phyloP scores from a whole-genome alignment of 768 basidiomycete genomes.

The Udeniomyces megalosporus region DNA sequence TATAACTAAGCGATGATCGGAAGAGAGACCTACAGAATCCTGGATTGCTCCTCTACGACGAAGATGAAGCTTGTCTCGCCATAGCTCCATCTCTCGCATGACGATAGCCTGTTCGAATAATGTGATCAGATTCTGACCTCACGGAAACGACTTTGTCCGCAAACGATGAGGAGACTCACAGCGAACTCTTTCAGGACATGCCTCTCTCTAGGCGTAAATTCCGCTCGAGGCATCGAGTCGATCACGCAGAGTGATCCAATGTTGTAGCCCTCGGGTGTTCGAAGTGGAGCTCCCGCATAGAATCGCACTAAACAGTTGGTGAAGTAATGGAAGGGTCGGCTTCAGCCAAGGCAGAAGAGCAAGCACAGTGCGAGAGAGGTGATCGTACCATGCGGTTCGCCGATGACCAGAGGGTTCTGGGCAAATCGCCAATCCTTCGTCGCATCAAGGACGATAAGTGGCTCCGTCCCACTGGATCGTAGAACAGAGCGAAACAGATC shows the following conservation, averaged over 20 bases:
- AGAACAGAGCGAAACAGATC: conserved; percentile 73
- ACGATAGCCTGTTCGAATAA: conserved; percentile 48
- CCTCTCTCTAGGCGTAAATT: conserved; percentile 73
- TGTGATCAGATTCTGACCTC: background rate
- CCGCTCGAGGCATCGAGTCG: conserved; percentile 62
- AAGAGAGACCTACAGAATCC: conserved; percentile 36
- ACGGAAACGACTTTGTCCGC: no score
- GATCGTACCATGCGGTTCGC: conserved; percentile 35
- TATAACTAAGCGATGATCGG: no score
- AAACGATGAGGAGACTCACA: background rate
- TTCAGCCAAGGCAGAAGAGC: no score
- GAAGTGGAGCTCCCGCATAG: conserved; percentile 55
- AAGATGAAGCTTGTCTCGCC: conserved; percentile 87
- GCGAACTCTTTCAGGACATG: conserved; percentile 93
- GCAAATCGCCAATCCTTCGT: conserved; percentile 35
- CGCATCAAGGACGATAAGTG: conserved; percentile 68
- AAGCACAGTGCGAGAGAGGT: no score
- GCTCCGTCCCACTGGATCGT: conserved; percentile 58
- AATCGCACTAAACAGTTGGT: conserved; percentile 41
- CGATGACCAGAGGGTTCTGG: conserved; percentile 51
- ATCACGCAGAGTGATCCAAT: conserved; percentile 54
- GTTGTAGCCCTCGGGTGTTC: conserved; percentile 79
- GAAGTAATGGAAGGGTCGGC: no score
- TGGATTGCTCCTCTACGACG: conserved; percentile 82
- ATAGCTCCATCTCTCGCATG: conserved; percentile 89